Evolutionary conservation across 768 basidiomycete species (phyloP).

Genomic region (Tylopilus balloui): DNA sequence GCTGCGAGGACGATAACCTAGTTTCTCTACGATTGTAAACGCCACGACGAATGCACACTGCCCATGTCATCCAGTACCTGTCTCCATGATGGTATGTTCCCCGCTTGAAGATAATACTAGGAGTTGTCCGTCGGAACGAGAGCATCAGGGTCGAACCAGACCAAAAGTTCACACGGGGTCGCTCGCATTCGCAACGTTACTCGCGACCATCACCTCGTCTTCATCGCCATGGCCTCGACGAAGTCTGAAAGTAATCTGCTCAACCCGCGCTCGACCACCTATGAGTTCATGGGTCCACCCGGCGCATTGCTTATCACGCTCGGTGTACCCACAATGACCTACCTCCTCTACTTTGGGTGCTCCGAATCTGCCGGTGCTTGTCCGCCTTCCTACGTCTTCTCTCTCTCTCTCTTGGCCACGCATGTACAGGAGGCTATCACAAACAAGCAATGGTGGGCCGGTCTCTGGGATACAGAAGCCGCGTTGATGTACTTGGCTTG

Average conservation of each 20-base stretch:
- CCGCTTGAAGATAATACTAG: too few relatives aligned
- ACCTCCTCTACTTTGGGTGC: conserved; percentile 74
- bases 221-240: conserved; percentile 17
- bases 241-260: conserved; percentile 35
- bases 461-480: conserved; percentile 82
- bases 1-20: background rate
- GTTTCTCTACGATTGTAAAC: background rate
- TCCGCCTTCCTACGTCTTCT: conserved; percentile 45
- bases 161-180: conserved; percentile 8
- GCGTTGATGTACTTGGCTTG: conserved; percentile 74
- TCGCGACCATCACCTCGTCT: background rate
- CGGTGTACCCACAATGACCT: conserved; percentile 65
- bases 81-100: too few relatives aligned
- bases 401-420: conserved; percentile 33
- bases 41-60: too few relatives aligned
- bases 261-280: conserved; percentile 67
- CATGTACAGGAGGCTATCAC: conserved; percentile 46
- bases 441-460: conserved; percentile 57
- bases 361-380: conserved; percentile 69
- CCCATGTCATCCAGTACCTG: too few relatives aligned
- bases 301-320: conserved; percentile 70
- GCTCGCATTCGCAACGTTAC: background rate
- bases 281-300: conserved; percentile 80
- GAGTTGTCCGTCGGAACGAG: background rate
- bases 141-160: background rate